phyloP scores from a whole-genome alignment of 495 filamentous ascomycete species.

The Staphylotrichum tortipilum region DNA sequence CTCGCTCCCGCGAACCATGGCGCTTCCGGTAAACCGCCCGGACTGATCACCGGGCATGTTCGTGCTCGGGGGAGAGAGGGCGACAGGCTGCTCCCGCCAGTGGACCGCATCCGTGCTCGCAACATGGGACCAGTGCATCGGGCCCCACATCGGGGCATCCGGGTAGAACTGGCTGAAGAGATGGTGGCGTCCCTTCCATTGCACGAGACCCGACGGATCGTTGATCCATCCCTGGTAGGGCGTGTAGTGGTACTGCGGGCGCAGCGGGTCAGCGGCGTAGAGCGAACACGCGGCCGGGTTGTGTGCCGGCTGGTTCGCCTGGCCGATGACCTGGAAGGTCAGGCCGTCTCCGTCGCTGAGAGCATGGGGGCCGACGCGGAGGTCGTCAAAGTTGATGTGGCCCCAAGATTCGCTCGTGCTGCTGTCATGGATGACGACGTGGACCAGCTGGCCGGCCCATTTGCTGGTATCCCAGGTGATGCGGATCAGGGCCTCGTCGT shows the following conservation, averaged over 20 bases:
- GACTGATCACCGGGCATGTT: not conserved
- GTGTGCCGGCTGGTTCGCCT: not conserved
- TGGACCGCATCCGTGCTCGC: not conserved
- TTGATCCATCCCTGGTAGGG: conserved; percentile 5
- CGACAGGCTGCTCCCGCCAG: not conserved
- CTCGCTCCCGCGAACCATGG: not conserved
- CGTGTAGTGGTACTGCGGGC: conserved; percentile 3
- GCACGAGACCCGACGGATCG: not conserved
- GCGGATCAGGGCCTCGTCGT: conserved; percentile 3
- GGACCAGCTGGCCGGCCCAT: not conserved
- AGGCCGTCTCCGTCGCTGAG: not conserved
- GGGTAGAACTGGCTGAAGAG: conserved; percentile 5
- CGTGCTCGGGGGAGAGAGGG: not conserved
- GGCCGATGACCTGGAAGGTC: conserved; percentile 2
- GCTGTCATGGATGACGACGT: not conserved
- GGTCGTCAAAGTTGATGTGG: conserved; percentile 5
- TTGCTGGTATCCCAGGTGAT: conserved; percentile 1
- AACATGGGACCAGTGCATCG: conserved; percentile 1
- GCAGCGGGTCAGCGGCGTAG: not conserved
- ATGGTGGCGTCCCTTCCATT: not conserved
- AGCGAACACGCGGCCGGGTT: not conserved
- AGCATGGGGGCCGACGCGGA: not conserved
- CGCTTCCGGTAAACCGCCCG: not conserved
- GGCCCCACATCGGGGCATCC: not conserved
- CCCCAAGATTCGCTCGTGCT: conserved; percentile 1